Evolutionary conservation across 2,329 filamentous ascomycete genomes (phyloP).

Genomic region (Emmonsiellopsis sp.): DNA sequence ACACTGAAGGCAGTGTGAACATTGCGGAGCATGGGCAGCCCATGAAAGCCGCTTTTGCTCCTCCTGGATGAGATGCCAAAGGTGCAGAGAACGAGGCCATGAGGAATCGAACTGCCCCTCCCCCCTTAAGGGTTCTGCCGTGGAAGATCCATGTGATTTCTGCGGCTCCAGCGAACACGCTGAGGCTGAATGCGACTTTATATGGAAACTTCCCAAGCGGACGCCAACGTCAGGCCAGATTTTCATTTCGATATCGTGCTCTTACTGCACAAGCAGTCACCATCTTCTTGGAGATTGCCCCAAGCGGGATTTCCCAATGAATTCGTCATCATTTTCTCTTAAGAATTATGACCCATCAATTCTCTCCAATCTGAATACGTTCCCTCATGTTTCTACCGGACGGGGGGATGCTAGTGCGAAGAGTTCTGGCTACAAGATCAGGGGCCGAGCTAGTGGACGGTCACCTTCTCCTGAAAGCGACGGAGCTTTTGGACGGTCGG

Average conservation of each 20-base stretch:
- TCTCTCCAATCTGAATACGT: slow-evolving; percentile 32
- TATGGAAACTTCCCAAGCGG: slow-evolving; percentile 43
- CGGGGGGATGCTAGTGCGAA: slow-evolving; percentile 13
- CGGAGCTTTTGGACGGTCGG: slow-evolving; percentile 22
- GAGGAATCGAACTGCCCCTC: slow-evolving; percentile 43
- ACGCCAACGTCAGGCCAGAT: slow-evolving; percentile 20
- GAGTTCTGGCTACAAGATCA: slow-evolving; percentile 25
- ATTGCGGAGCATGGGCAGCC: slow-evolving; percentile 33
- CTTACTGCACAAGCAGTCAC: slow-evolving; percentile 32
- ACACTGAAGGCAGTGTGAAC: slow-evolving; percentile 25
- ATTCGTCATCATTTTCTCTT: slow-evolving; percentile 31
- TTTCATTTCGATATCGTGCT: slow-evolving; percentile 36
- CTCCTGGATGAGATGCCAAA: slow-evolving; percentile 35
- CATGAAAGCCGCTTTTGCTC: slow-evolving; percentile 35
- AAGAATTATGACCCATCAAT: slow-evolving; percentile 26
- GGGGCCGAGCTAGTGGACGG: slow-evolving; percentile 25
- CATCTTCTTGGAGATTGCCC: slow-evolving; percentile 40
- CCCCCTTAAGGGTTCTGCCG: slow-evolving; percentile 48
- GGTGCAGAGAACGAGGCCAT: slow-evolving; percentile 58
- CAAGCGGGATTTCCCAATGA: slow-evolving; percentile 17
- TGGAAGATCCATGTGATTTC: slow-evolving; percentile 49
- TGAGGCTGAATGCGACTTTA: slow-evolving; percentile 50
- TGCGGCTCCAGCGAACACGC: slow-evolving; percentile 50
- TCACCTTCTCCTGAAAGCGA: slow-evolving; percentile 27
- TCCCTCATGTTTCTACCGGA: slow-evolving; percentile 9